A percentile compares a stretch with the other conserved stretches of the same genome.
These are phyloP conservation scores for Aspergillus sp. DNA, from an alignment of 2,329 filamentous ascomycete genomes.

Conservation along the genomic window DNA sequence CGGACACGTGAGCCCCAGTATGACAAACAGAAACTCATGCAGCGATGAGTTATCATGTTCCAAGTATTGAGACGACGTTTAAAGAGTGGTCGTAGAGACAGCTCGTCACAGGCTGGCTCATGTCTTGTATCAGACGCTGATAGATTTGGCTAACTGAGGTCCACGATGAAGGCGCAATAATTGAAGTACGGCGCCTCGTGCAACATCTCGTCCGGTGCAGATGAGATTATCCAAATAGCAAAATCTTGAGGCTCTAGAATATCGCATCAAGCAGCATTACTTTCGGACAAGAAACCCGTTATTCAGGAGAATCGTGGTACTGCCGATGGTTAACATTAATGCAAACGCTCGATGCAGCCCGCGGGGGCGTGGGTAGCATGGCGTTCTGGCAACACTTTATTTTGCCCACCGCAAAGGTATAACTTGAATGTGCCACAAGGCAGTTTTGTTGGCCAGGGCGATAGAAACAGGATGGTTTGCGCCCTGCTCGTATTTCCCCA, in stretches of 20 bases:
- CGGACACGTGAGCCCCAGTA: background rate
- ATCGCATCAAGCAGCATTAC: background rate
- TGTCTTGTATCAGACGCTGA: background rate
- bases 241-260: too few relatives aligned
- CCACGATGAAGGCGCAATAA: background rate
- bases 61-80: background rate
- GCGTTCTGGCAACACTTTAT: background rate
- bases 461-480: background rate
- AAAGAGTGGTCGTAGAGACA: background rate
- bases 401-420: background rate
- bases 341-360: background rate
- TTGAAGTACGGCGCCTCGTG: background rate
- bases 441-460: background rate
- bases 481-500: slow-evolving; percentile 1
- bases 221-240: too few relatives aligned
- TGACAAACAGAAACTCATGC: background rate
- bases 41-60: background rate
- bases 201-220: too few relatives aligned
- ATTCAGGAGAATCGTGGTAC: background rate
- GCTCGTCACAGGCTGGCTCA: background rate
- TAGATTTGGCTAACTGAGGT: background rate
- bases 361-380: background rate
- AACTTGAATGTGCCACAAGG: background rate
- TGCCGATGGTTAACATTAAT: background rate
- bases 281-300: background rate